These are phyloP conservation scores for Aspergillus cristatus DNA, from an alignment of 495 filamentous ascomycete species.

Conservation along the genomic window DNA sequence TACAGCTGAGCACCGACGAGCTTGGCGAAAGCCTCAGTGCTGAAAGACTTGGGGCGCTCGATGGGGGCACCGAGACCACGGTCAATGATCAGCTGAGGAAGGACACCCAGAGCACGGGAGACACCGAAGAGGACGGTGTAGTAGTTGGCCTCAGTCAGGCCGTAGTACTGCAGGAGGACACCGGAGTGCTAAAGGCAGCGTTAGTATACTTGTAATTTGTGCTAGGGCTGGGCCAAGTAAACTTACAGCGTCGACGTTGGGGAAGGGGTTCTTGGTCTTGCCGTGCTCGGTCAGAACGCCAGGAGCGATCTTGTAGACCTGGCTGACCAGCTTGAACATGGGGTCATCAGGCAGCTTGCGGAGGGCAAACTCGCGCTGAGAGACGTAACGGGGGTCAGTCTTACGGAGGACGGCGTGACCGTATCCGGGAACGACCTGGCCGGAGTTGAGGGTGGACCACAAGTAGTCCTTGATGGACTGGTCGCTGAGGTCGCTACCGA, in stretches of 20 bases:
- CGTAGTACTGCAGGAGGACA: conserved; percentile 98
- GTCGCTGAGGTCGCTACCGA: conserved; percentile 92
- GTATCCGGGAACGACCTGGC: conserved; percentile 95
- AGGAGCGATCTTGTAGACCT: conserved; percentile 99
- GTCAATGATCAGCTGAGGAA: conserved; percentile 99
- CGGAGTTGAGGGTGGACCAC: conserved; percentile 90
- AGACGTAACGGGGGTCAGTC: conserved; percentile 97
- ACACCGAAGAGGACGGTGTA: conserved; percentile 99
- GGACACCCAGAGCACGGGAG: conserved; percentile 91
- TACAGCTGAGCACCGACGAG: conserved; percentile 86
- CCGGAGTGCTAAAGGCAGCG: conserved; percentile 60
- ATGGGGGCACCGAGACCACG: conserved; percentile 74
- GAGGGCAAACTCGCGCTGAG: conserved; percentile 92
- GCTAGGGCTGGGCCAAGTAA: conserved; percentile 14
- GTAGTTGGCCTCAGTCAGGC: conserved; percentile 96
- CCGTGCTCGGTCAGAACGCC: conserved; percentile 97
- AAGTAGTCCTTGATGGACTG: conserved; percentile 94
- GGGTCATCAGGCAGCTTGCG: conserved; percentile 88
- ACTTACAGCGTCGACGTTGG: conserved; percentile 59
- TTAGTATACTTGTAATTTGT: conserved; percentile 10
- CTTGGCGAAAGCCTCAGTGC: conserved; percentile 92
- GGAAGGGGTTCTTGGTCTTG: conserved; percentile 93
- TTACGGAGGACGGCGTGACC: conserved; percentile 98
- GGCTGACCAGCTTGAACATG: conserved; percentile 99
- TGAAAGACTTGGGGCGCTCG: conserved; percentile 89